Evolutionary conservation across 345 rosid genomes (phyloP), one percentile per base, ranked within the genome.

Genomic region (Citrus glauca): DNA sequence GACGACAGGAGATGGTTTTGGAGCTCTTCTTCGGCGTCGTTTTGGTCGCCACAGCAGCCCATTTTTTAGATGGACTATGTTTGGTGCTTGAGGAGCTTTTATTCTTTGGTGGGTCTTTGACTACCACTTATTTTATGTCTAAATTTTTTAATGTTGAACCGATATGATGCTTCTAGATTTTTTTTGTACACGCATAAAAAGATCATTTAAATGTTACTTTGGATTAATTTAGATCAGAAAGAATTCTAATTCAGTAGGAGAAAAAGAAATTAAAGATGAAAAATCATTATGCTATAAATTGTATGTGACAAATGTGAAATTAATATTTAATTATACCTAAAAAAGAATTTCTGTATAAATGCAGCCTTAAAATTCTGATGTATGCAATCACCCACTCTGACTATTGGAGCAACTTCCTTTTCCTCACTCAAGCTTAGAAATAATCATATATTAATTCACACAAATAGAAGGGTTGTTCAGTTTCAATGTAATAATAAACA

Each of bases 21-120:
- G 66, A 24, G 42, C 7, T 55, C 48, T 71, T 74, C 82, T 30
- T 80, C 84, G 53, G 77, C 85, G 59, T 75, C 88, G 84, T 64
- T 83, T 78, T 63, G 78, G 76, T 79, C 86, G 82, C 93, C 82
- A 70, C 90, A 87, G 55, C 88, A 90, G 16, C 88, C 87, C 90
- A 88, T 86, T 77, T 69, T 37, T 37, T 63, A 38, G 78, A 55
- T 72, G 45, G 68, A 2, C n/a, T 0, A 2, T 6, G 50, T 6
- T 3, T 9, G 24, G 66, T 37, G 7, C 20, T 40, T 0, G 68
- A 16, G 77, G 27, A 2, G 25, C 75, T 56, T 72, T 40, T 33
- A 22, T 6, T 11, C 66, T 20, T n/a, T 74, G 76, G 50, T 45
- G 50, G 50, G 48, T 0, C 48, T 0, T 42, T 42, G 48, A 42